Percentiles rank a stretch among this genome's conserved stretches.
phyloP scores from a whole-genome alignment of 768 basidiomycete genomes.

The Leccinum boreale region DNA sequence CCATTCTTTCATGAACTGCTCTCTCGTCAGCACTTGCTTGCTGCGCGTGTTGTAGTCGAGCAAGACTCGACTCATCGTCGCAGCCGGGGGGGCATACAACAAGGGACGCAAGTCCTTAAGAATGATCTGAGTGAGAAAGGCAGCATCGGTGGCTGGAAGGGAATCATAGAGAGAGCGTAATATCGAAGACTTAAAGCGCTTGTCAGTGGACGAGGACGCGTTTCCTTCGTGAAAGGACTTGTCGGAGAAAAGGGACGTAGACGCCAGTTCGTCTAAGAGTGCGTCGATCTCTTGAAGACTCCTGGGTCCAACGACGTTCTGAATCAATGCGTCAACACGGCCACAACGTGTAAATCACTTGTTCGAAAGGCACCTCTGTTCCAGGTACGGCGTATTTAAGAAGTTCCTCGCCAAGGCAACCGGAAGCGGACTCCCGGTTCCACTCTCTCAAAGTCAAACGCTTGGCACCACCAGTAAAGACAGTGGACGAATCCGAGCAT shows the following conservation, averaged over 20 bases:
- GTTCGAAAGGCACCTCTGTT: conserved; percentile 29
- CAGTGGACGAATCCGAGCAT: conserved; percentile 40
- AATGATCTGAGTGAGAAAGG: conserved; percentile 81
- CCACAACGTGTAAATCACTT: not conserved
- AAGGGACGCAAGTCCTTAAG: conserved; percentile 83
- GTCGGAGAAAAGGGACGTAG: conserved; percentile 60
- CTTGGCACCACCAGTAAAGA: conserved; percentile 22
- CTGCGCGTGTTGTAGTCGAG: conserved; percentile 55
- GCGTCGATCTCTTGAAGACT: conserved; percentile 52
- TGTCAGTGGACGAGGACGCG: conserved; percentile 25
- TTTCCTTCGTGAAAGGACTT: conserved; percentile 38
- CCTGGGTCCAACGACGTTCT: conserved; percentile 28
- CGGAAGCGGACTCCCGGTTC: conserved; percentile 43
- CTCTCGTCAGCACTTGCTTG: conserved; percentile 50
- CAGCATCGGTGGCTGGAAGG: conserved; percentile 60
- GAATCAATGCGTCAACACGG: conserved; percentile 8
- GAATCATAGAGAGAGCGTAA: conserved; percentile 57
- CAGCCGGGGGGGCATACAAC: conserved; percentile 59
- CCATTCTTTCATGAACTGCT: conserved; percentile 72
- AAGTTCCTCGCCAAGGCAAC: conserved; percentile 73
- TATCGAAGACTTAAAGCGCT: conserved; percentile 34
- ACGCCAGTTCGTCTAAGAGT: conserved; percentile 74
- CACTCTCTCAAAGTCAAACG: conserved; percentile 37
- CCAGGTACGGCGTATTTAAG: conserved; percentile 37
- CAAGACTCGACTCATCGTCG: conserved; percentile 47